phyloP scores from a whole-genome alignment of 305 asterid species.

The Fraxinus floribunda region DNA sequence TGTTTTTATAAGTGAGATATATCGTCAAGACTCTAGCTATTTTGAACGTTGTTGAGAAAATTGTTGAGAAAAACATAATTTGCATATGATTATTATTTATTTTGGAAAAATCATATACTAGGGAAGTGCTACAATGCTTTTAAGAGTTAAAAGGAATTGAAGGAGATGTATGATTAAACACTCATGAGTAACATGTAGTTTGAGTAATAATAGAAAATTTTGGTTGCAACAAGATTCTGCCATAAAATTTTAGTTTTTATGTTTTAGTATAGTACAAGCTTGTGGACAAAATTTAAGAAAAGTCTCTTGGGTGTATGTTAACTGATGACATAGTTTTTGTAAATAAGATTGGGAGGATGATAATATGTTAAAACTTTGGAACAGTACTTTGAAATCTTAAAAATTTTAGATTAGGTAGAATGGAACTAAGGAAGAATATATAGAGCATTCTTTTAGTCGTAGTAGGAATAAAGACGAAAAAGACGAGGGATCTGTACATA shows the following conservation, averaged over 20 bases:
- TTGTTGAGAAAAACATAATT: background rate
- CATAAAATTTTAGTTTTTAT: background rate
- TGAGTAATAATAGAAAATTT: background rate
- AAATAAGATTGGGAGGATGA: background rate
- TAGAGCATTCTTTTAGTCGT: background rate
- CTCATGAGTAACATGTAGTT: background rate
- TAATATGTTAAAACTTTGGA: background rate
- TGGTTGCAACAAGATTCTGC: background rate
- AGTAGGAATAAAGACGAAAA: background rate
- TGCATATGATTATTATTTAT: background rate
- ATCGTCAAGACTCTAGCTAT: background rate
- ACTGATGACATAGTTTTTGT: background rate
- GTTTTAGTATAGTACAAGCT: background rate
- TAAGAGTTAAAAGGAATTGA: background rate
- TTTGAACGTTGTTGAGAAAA: background rate
- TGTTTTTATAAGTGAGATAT: background rate
- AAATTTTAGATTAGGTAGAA: background rate
- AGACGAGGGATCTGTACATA: background rate
- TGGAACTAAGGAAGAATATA: too few relatives aligned
- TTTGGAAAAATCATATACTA: background rate
- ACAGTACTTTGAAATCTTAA: background rate
- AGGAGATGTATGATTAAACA: background rate
- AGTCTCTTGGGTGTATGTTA: background rate
- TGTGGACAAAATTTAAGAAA: background rate
- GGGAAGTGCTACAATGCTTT: background rate